A percentile compares a stretch with the other conserved stretches of the same genome.
Evolutionary conservation across 352 stramenopile species (phyloP).

Genomic region (Globisporangium lucens): DNA sequence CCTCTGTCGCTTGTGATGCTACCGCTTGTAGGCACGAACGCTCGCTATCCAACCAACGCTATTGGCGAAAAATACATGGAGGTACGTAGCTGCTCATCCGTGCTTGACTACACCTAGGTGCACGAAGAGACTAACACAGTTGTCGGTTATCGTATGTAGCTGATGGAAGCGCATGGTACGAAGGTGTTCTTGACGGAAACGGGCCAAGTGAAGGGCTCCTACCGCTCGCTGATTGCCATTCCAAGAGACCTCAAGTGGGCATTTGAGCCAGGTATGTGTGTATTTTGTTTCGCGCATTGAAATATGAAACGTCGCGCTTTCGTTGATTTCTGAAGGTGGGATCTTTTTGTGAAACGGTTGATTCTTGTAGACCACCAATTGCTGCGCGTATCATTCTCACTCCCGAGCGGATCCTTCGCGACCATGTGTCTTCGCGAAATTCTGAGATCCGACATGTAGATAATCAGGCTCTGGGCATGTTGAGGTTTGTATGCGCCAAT

Average conservation of each 20-base stretch:
- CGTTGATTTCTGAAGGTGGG: conserved; percentile 2
- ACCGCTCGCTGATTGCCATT: conserved; percentile 44
- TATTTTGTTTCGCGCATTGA: neutral
- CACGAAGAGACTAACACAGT: neutral
- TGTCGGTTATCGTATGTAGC: conserved; percentile 19
- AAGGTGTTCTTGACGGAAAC: conserved; percentile 32
- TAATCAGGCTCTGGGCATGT: neutral
- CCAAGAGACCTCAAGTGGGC: conserved; percentile 45
- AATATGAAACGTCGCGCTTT: conserved; percentile 5
- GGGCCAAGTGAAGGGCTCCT: conserved; percentile 53
- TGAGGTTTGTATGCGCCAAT: neutral
- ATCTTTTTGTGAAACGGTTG: neutral
- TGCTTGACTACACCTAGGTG: neutral
- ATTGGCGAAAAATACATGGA: conserved; percentile 37
- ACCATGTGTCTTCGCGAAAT: conserved; percentile 80
- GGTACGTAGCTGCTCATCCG: conserved; percentile 21
- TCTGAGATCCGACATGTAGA: conserved; percentile 41
- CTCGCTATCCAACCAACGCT: conserved; percentile 40
- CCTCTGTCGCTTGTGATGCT: conserved; percentile 46
- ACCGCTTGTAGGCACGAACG: conserved; percentile 55
- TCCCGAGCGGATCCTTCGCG: conserved; percentile 66
- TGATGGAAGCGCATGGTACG: conserved; percentile 49
- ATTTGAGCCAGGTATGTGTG: conserved; percentile 24
- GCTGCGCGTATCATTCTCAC: conserved; percentile 48
- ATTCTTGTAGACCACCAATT: neutral